Percentiles rank a stretch among this genome's conserved stretches.
These are phyloP conservation scores for Agrocybe praecox DNA, from an alignment of 768 basidiomycete genomes.

Conservation along the genomic window DNA sequence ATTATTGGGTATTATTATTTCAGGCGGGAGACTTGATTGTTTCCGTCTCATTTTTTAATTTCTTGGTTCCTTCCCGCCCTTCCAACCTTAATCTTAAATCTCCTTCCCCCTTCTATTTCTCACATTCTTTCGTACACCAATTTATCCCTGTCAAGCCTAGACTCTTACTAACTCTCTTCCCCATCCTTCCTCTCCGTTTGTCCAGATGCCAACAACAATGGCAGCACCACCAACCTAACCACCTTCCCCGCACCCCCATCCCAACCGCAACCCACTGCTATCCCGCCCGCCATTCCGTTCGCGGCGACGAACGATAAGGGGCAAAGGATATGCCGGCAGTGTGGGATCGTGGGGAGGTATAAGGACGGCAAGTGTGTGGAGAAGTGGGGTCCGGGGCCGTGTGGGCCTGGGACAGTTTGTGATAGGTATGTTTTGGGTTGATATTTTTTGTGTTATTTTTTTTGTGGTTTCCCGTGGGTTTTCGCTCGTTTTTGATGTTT, in stretches of 20 bases:
- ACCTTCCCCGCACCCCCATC: too few species aligned
- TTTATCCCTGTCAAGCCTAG: too few species aligned
- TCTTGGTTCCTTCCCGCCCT: too few species aligned
- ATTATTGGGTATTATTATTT: too few species aligned
- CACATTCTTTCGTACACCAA: too few species aligned
- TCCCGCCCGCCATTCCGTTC: slow-evolving; percentile 21
- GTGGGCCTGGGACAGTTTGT: slow-evolving; percentile 83
- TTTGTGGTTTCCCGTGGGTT: neutral
- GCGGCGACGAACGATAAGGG: slow-evolving; percentile 60
- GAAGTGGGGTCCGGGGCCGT: slow-evolving; percentile 86
- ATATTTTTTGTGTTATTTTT: slow-evolving; percentile 2
- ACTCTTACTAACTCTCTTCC: slow-evolving; percentile 14
- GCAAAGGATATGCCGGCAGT: slow-evolving; percentile 78
- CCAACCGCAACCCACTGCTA: slow-evolving; percentile 12
- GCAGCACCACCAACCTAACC: slow-evolving; percentile 6
- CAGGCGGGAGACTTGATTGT: too few species aligned
- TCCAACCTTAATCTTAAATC: too few species aligned
- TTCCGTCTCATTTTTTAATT: too few species aligned
- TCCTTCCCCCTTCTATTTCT: too few species aligned
- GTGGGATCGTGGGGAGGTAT: slow-evolving; percentile 72
- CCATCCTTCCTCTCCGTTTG: slow-evolving; percentile 14
- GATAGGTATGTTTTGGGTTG: slow-evolving; percentile 60
- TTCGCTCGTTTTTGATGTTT: neutral
- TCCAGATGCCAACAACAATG: neutral
- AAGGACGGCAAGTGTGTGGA: slow-evolving; percentile 87